phyloP scores from a whole-genome alignment of 1,139 yeast genomes.

The Blastobotrys aristatus region DNA sequence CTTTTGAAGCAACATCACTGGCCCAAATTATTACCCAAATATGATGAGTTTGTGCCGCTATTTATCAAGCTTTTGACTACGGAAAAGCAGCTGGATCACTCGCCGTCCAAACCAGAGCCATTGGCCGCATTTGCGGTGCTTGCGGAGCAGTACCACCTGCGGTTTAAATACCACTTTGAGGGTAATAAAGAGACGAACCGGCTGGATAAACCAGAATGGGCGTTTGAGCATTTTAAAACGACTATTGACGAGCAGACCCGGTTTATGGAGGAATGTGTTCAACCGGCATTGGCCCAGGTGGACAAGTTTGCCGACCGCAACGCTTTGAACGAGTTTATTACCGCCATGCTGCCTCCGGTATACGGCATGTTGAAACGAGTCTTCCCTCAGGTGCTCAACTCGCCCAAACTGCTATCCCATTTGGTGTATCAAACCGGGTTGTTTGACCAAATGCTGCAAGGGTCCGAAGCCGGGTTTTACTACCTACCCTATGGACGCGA shows the following conservation, averaged over 20 bases:
- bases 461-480: constrained; percentile 42
- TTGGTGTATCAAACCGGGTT: constrained; percentile 53
- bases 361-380: constrained; percentile 42
- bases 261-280: constrained; percentile 39
- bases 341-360: constrained; percentile 49
- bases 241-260: constrained; percentile 45
- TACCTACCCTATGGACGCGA: constrained; percentile 47
- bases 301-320: constrained; percentile 28
- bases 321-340: constrained; percentile 49
- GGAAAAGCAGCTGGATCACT: constrained; percentile 11
- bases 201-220: constrained; percentile 76
- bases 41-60: constrained; percentile 11
- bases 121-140: constrained; percentile 58
- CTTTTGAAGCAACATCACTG: constrained; percentile 21
- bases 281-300: constrained; percentile 29
- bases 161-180: constrained; percentile 75
- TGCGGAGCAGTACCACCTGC: constrained; percentile 50
- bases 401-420: constrained; percentile 53
- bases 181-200: constrained; percentile 56
- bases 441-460: constrained; percentile 52
- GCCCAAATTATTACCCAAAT: constrained; percentile 24
- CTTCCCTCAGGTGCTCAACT: constrained; percentile 38
- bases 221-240: constrained; percentile 51
- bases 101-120: constrained; percentile 41
- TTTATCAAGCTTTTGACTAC: constrained; percentile 17